A percentile compares a stretch with the other conserved stretches of the same genome.
phyloP scores from a whole-genome alignment of 2,329 filamentous ascomycete species.

The Beauveria australis region DNA sequence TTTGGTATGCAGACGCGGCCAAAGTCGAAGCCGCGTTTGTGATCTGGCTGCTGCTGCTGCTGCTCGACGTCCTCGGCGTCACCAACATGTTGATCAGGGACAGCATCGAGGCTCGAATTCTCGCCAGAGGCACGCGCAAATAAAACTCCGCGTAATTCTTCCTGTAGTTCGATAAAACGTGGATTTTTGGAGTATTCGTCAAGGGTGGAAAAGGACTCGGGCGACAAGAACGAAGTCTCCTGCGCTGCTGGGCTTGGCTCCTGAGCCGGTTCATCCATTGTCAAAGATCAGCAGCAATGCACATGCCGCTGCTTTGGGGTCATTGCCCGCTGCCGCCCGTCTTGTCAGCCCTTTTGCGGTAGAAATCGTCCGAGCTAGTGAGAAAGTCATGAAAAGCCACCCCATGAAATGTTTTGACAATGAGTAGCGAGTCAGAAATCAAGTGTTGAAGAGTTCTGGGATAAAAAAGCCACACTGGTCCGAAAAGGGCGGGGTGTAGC shows the following conservation, averaged over 20 bases:
- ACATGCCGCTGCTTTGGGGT: neutral
- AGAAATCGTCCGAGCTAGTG: neutral
- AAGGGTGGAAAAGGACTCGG: constrained; percentile 17
- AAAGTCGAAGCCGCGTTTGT: constrained; percentile 19
- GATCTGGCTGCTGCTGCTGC: neutral
- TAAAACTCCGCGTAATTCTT: constrained; percentile 34
- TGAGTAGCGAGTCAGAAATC: constrained; percentile 1
- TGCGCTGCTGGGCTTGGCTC: neutral
- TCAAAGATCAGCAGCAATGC: neutral
- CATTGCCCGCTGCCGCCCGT: neutral
- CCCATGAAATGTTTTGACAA: neutral
- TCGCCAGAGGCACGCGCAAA: constrained; percentile 25
- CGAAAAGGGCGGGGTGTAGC: constrained; percentile 11
- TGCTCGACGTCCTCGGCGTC: constrained; percentile 2
- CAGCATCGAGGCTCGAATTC: constrained; percentile 21
- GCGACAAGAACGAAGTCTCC: constrained; percentile 8
- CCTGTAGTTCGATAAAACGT: constrained; percentile 35
- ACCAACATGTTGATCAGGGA: constrained; percentile 14
- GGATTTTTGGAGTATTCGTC: constrained; percentile 30
- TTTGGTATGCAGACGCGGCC: constrained; percentile 20
- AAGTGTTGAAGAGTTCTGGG: neutral
- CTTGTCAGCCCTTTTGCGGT: neutral
- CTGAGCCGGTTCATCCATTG: neutral
- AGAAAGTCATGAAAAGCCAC: neutral
- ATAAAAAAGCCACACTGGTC: neutral